Evolutionary conservation across 140 eudicot species (phyloP).

Genomic region (Oenanthe javanica): DNA sequence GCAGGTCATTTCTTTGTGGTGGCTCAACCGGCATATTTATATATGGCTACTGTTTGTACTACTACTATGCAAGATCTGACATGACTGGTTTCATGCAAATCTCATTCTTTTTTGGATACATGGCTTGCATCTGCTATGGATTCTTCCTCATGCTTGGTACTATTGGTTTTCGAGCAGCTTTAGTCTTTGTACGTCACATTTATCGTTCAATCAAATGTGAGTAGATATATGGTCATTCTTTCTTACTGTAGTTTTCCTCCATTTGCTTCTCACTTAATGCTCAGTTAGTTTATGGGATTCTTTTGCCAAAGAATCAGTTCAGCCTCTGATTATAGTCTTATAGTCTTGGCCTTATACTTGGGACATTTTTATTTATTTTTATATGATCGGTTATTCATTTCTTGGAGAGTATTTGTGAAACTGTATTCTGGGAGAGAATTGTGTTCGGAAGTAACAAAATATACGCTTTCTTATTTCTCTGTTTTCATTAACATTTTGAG

Average conservation of each 20-base stretch:
- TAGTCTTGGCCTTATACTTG: too few relatives aligned
- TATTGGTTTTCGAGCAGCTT: conserved; percentile 14
- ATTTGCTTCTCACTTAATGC: neutral
- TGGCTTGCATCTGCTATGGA: conserved; percentile 24
- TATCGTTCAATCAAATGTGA: conserved; percentile 22
- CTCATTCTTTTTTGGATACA: conserved; percentile 18
- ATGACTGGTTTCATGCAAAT: conserved; percentile 21
- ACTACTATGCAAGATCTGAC: conserved; percentile 16
- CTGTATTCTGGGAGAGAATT: too few relatives aligned
- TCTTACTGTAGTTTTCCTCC: neutral
- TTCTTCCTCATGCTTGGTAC: conserved; percentile 20
- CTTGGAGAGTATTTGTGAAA: too few relatives aligned
- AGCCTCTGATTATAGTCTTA: too few relatives aligned
- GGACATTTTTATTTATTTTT: too few relatives aligned
- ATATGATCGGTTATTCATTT: neutral
- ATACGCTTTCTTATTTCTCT: neutral
- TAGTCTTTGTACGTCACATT: conserved; percentile 17
- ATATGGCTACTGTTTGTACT: conserved; percentile 14
- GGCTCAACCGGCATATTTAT: conserved; percentile 20
- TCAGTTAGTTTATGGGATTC: neutral
- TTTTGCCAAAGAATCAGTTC: neutral
- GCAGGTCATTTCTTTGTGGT: conserved; percentile 18
- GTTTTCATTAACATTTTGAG: neutral
- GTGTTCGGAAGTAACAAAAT: neutral
- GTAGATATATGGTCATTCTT: conserved; percentile 5